Conservation (phyloP, 2,329 filamentous ascomycete species). For the Keithomyces neogunnii region DNA sequence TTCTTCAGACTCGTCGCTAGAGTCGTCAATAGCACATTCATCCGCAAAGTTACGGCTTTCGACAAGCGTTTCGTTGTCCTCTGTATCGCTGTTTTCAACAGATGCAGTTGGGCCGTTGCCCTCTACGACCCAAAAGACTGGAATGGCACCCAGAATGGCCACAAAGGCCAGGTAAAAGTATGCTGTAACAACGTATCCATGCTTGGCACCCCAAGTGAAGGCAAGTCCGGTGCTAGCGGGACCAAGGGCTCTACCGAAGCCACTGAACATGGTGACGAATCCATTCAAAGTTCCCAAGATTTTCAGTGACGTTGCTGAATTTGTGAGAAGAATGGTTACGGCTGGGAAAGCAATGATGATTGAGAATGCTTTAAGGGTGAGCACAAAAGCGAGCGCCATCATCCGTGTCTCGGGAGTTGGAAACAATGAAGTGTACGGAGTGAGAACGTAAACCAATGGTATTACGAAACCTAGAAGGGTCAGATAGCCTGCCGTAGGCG, state of each 20-base stretch:
- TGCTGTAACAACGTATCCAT: constrained; percentile 68
- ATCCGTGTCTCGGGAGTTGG: constrained; percentile 41
- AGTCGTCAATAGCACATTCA: constrained; percentile 16
- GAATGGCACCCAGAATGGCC: constrained; percentile 56
- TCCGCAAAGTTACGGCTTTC: constrained; percentile 14
- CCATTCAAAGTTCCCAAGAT: constrained; percentile 87
- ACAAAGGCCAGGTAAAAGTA: constrained; percentile 71
- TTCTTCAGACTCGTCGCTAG: constrained; percentile 9
- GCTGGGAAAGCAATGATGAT: constrained; percentile 86
- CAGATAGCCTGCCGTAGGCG: neutral
- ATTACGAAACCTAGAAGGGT: constrained; percentile 46
- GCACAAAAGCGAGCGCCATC: constrained; percentile 53
- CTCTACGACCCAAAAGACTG: constrained; percentile 66
- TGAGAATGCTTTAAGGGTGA: constrained; percentile 65
- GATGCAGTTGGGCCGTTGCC: constrained; percentile 54
- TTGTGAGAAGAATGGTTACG: constrained; percentile 82
- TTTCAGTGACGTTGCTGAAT: constrained; percentile 63
- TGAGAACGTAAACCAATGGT: constrained; percentile 70
- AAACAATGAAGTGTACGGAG: constrained; percentile 69
- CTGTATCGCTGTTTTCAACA: constrained; percentile 23
- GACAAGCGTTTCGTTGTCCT: constrained; percentile 16
- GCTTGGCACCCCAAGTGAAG: constrained; percentile 69
- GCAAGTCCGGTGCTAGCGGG: constrained; percentile 64
- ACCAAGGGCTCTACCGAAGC: constrained; percentile 69
- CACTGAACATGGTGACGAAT: constrained; percentile 74